These are phyloP conservation scores for Annulohypoxylon bovei DNA, from an alignment of 495 filamentous ascomycete genomes.

Conservation along the genomic window DNA sequence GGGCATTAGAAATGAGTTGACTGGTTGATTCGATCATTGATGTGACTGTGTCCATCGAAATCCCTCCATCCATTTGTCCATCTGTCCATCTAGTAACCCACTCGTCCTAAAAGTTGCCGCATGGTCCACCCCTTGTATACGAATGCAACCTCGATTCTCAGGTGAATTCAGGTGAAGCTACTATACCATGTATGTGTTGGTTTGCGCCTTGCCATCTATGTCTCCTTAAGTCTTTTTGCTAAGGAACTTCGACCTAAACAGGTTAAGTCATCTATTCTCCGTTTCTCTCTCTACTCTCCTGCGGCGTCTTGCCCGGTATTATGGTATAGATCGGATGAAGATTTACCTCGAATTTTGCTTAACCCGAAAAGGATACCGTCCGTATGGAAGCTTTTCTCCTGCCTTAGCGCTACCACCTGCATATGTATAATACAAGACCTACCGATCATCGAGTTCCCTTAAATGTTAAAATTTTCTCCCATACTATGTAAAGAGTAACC, in stretches of 20 bases:
- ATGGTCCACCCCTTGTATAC: constrained; percentile 31
- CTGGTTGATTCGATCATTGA: constrained; percentile 11
- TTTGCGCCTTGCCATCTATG: constrained; percentile 15
- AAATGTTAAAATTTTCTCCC: constrained; percentile 19
- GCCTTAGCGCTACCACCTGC: constrained; percentile 42
- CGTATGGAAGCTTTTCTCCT: constrained; percentile 42
- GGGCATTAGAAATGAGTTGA: neutral
- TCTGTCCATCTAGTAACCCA: constrained; percentile 22
- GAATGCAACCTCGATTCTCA: constrained; percentile 41
- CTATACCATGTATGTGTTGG: constrained; percentile 26
- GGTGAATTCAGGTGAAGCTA: constrained; percentile 47
- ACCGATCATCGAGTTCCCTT: constrained; percentile 8
- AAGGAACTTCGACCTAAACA: neutral
- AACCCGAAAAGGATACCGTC: constrained; percentile 37
- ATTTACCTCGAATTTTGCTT: constrained; percentile 22
- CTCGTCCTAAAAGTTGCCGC: constrained; percentile 39
- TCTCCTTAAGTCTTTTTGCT: neutral
- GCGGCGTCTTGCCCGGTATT: neutral
- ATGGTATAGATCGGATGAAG: constrained; percentile 40
- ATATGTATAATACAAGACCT: constrained; percentile 21
- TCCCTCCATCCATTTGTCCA: constrained; percentile 34
- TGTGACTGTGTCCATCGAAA: constrained; percentile 26
- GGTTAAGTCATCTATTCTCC: neutral
- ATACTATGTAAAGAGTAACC: constrained; percentile 31
- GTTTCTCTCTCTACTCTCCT: neutral